A percentile compares a stretch with the other conserved stretches of the same genome.
Conservation (phyloP, 2,329 filamentous ascomycete genomes). For the Aspergillus proliferans region DNA sequence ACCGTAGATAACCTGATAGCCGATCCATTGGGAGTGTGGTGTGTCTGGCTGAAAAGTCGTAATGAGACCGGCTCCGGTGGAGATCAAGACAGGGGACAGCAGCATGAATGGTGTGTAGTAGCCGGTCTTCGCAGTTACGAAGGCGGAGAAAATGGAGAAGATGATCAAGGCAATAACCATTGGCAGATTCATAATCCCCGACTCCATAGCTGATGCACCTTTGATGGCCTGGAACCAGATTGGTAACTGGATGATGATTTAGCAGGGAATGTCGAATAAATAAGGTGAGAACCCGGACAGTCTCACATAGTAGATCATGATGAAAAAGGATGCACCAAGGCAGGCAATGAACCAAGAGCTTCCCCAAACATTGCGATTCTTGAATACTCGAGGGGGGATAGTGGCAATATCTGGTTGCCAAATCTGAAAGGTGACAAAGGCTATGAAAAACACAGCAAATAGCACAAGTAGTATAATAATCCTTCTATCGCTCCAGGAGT, state of each 20-base stretch:
- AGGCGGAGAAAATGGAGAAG: neutral
- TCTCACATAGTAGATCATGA: no score
- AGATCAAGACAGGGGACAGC: neutral
- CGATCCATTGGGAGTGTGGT: neutral
- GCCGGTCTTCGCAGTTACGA: neutral
- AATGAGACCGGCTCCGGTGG: neutral
- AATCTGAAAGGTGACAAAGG: no score
- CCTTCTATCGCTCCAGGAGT: constrained; percentile 45
- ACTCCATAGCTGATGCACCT: neutral
- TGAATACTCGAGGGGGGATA: no score
- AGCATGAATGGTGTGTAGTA: neutral
- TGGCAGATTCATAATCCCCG: neutral
- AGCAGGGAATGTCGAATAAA: no score
- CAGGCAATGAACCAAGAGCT: no score
- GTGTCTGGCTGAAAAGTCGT: neutral
- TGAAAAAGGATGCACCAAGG: no score
- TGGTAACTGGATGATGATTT: no score
- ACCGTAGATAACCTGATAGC: neutral
- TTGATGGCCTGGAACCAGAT: constrained; percentile 1
- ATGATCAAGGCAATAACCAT: neutral
- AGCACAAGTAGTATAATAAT: constrained; percentile 50
- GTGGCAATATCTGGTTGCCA: no score
- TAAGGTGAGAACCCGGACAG: no score
- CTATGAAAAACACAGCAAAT: constrained; percentile 36
- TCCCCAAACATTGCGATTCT: no score